Evolutionary conservation across 352 stramenopile species (phyloP).

Genomic region (Pythium insidiosum): DNA sequence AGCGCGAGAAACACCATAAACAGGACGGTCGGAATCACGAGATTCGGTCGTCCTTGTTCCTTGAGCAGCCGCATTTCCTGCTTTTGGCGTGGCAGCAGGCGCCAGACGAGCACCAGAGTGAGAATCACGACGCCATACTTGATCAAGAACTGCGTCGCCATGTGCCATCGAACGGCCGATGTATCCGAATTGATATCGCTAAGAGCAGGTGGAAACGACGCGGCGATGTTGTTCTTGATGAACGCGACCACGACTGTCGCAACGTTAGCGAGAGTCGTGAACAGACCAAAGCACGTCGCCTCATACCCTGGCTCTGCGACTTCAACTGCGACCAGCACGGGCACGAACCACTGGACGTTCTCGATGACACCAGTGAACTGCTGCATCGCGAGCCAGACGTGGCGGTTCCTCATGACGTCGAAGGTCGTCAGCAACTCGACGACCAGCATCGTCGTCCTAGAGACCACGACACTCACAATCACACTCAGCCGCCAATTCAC

Average conservation of each 20-base stretch:
- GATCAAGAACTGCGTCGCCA: constrained; percentile 7
- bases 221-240: constrained; percentile 5
- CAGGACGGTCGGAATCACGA: constrained; percentile 4
- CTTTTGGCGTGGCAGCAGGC: constrained; percentile 15
- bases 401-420: constrained; percentile 2
- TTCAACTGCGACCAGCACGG: constrained; percentile 9
- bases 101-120: constrained; percentile 2
- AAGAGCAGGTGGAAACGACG: neutral
- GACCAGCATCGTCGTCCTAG: constrained; percentile 3
- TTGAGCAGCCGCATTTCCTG: constrained; percentile 8
- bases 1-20: constrained; percentile 5
- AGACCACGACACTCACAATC: neutral
- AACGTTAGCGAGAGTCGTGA: constrained; percentile 12
- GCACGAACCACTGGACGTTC: constrained; percentile 5
- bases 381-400: constrained; percentile 8
- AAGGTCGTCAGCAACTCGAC: constrained; percentile 13
- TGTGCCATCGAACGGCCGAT: constrained; percentile 5
- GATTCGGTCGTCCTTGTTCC: constrained; percentile 1
- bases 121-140: constrained; percentile 5
- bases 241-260: neutral
- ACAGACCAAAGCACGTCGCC: constrained; percentile 9
- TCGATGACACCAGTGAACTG: neutral
- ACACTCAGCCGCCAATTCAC: constrained; percentile 13
- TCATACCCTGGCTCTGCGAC: constrained; percentile 13
- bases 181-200: constrained; percentile 4